Conservation (phyloP, 805 yeast species). For the Pichia thaimueangensis region DNA sequence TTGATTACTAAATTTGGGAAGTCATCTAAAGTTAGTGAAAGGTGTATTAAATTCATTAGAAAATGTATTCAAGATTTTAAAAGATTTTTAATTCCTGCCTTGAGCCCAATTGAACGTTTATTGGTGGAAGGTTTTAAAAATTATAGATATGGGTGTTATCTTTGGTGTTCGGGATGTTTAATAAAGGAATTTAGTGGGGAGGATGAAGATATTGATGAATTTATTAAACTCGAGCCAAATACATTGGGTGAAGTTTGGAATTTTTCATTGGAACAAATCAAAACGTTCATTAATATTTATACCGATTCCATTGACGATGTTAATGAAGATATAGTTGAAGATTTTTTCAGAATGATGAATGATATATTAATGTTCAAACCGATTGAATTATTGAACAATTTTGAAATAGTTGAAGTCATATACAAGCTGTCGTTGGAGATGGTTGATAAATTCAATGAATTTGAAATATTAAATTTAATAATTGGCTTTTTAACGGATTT, state of each 20-base stretch:
- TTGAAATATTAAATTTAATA: slow-evolving; percentile 62
- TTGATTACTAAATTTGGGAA: slow-evolving; percentile 51
- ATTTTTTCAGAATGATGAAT: slow-evolving; percentile 73
- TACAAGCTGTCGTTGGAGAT: slow-evolving; percentile 55
- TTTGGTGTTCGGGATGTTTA: slow-evolving; percentile 84
- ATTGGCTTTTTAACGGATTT: slow-evolving; percentile 78
- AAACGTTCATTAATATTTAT: slow-evolving; percentile 43
- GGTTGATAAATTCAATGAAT: slow-evolving; percentile 49
- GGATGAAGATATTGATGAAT: slow-evolving; percentile 22
- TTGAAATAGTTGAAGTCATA: slow-evolving; percentile 43
- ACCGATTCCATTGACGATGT: slow-evolving; percentile 22
- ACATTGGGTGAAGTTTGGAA: slow-evolving; percentile 46
- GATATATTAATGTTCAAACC: slow-evolving; percentile 77
- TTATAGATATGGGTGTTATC: slow-evolving; percentile 71
- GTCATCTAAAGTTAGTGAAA: slow-evolving; percentile 62
- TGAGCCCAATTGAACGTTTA: slow-evolving; percentile 59
- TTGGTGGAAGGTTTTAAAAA: slow-evolving; percentile 64
- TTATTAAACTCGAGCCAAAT: slow-evolving; percentile 2
- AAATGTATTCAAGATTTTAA: slow-evolving; percentile 58
- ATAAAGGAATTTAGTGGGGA: slow-evolving; percentile 65
- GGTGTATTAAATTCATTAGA: slow-evolving; percentile 62
- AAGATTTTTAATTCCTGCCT: slow-evolving; percentile 47
- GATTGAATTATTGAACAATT: slow-evolving; percentile 39
- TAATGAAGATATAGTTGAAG: slow-evolving; percentile 65
- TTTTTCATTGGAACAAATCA: slow-evolving; percentile 63